phyloP scores from a whole-genome alignment of 176 grass and related monocot species.

The Hordeum marinum region DNA sequence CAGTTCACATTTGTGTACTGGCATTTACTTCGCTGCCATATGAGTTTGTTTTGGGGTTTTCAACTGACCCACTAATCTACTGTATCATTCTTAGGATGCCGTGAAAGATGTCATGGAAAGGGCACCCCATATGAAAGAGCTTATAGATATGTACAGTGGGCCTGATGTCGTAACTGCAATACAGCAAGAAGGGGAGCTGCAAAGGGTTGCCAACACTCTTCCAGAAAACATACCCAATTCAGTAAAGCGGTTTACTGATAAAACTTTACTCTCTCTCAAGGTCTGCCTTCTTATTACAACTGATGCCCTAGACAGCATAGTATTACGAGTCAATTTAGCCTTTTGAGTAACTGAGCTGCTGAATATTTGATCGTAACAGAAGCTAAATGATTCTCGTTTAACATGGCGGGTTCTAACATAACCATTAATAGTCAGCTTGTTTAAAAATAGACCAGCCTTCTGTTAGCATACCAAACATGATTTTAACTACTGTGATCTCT shows the following conservation, averaged over 20 bases:
- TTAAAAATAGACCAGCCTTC: not conserved
- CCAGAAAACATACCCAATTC: constrained; percentile 58
- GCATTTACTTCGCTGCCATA: constrained; percentile 2
- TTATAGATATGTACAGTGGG: constrained; percentile 66
- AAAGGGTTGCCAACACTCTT: constrained; percentile 73
- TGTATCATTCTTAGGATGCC: constrained; percentile 46
- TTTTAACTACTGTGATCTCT: not conserved
- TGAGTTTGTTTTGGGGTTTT: constrained; percentile 6
- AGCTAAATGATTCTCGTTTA: not conserved
- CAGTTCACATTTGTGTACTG: not conserved
- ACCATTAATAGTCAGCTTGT: not conserved
- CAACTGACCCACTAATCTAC: constrained; percentile 19
- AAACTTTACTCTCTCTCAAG: constrained; percentile 63
- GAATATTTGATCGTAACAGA: not conserved
- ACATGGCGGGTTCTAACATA: not conserved
- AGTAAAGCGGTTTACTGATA: constrained; percentile 77
- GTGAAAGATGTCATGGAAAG: constrained; percentile 69
- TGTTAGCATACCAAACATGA: not conserved
- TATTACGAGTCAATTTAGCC: not conserved
- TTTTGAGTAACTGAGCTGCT: not conserved
- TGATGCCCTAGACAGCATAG: not conserved
- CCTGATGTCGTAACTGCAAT: constrained; percentile 72
- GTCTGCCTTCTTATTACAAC: constrained; percentile 34
- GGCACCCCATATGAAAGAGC: constrained; percentile 57
- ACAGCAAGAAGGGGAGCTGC: constrained; percentile 74